Conservation (phyloP, 2,329 filamentous ascomycete genomes). For the Xylariales sp. region DNA sequence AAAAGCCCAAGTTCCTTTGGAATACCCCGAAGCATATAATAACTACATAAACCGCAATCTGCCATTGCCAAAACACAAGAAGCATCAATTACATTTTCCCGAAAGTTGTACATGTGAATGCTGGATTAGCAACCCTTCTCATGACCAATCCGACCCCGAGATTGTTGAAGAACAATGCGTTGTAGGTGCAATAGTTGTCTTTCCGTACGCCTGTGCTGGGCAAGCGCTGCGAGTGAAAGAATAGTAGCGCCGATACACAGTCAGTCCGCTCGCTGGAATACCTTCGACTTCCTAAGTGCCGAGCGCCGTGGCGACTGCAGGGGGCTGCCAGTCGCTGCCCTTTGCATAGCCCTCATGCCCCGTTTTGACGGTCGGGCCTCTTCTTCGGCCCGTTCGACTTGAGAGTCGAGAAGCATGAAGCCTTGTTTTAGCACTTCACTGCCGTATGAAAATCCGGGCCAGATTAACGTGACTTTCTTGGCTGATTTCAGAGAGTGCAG, state of each 20-base stretch:
- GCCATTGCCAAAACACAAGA: slow-evolving; percentile 13
- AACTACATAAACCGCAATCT: slow-evolving; percentile 26
- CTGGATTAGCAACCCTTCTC: slow-evolving; percentile 12
- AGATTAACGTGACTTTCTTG: slow-evolving; percentile 27
- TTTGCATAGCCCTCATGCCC: slow-evolving; percentile 13
- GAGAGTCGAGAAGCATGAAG: slow-evolving; percentile 35
- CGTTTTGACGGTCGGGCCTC: slow-evolving; percentile 20
- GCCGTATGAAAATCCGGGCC: slow-evolving; percentile 35
- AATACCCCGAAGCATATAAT: background rate
- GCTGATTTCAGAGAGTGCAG: slow-evolving; percentile 24
- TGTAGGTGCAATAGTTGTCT: slow-evolving; percentile 28
- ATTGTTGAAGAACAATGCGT: slow-evolving; percentile 20
- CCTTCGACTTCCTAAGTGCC: slow-evolving; percentile 10
- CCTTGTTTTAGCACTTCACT: slow-evolving; percentile 32
- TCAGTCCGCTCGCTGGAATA: slow-evolving; percentile 17
- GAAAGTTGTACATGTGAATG: slow-evolving; percentile 22
- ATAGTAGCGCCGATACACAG: slow-evolving; percentile 15
- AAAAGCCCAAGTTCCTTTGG: slow-evolving; percentile 14
- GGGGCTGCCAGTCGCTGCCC: background rate
- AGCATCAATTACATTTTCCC: slow-evolving; percentile 20
- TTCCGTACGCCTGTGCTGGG: slow-evolving; percentile 16
- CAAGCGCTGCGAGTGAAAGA: slow-evolving; percentile 20
- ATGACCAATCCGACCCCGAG: slow-evolving; percentile 13
- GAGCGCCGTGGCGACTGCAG: background rate
- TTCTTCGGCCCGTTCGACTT: slow-evolving; percentile 24